phyloP scores from a whole-genome alignment of 371 early-diverging fungal species.

The Apophysomyces sp. region DNA sequence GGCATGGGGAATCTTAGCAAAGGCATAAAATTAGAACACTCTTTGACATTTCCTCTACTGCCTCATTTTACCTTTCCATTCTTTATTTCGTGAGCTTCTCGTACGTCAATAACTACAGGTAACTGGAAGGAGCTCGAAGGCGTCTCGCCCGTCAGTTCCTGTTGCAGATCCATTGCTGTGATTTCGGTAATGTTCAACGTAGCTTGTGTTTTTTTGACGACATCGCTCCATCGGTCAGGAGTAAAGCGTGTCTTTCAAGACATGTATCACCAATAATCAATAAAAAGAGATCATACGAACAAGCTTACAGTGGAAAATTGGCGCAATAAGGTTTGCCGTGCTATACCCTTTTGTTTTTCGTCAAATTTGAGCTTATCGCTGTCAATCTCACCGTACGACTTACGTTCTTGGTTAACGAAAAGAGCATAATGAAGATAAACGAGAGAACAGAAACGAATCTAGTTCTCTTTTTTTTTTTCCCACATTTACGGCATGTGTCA shows the following conservation, averaged over 20 bases:
- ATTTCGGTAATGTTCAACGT: slow-evolving; percentile 17
- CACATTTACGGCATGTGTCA: no score
- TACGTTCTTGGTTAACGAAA: neutral
- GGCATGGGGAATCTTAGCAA: slow-evolving; percentile 26
- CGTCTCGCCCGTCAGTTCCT: slow-evolving; percentile 5
- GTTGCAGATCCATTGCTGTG: slow-evolving; percentile 11
- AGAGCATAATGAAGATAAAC: neutral
- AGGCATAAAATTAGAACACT: neutral
- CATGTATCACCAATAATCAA: no score
- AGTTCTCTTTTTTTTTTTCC: no score
- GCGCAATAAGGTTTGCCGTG: neutral
- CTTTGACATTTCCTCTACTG: neutral
- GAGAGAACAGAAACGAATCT: no score
- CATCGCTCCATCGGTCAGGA: slow-evolving; percentile 25
- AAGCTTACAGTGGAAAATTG: neutral
- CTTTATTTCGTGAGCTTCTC: slow-evolving; percentile 20
- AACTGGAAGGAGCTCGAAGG: neutral
- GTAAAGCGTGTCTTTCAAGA: slow-evolving; percentile 1
- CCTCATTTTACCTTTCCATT: slow-evolving; percentile 19
- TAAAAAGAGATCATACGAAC: neutral
- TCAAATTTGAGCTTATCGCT: neutral
- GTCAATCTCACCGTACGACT: neutral
- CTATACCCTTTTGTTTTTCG: neutral
- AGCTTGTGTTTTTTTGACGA: slow-evolving; percentile 18
- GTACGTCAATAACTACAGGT: slow-evolving; percentile 28